These are phyloP conservation scores for Solanum pinnatisectum DNA, from an alignment of 257 asterid species.

Conservation along the genomic window DNA sequence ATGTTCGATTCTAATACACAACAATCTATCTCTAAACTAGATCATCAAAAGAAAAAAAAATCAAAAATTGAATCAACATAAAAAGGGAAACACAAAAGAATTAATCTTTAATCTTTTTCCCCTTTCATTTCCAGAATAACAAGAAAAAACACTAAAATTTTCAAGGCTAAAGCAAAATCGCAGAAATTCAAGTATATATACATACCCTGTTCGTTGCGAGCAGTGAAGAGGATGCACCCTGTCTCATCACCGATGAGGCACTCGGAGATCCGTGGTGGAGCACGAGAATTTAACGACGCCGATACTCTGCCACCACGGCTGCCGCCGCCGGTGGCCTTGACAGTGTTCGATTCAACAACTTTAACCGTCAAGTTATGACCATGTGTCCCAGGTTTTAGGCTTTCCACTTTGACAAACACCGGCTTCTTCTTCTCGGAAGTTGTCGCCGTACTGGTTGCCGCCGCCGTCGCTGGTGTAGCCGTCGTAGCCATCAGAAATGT, in stretches of 20 bases:
- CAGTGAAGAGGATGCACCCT: slow-evolving; percentile 24
- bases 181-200: background rate
- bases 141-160: background rate
- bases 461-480: background rate
- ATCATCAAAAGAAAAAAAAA: background rate
- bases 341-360: slow-evolving; percentile 24
- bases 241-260: slow-evolving; percentile 36
- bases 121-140: background rate
- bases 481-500: slow-evolving; percentile 15
- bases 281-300: slow-evolving; percentile 14
- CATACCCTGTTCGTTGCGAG: slow-evolving; percentile 31
- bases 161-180: background rate
- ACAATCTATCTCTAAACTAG: background rate
- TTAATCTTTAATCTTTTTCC: background rate
- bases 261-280: slow-evolving; percentile 20
- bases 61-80: background rate
- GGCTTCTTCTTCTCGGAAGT: slow-evolving; percentile 30
- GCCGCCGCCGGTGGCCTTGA: slow-evolving; percentile 7
- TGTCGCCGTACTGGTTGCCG: background rate
- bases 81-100: background rate
- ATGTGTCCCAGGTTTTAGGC: slow-evolving; percentile 31
- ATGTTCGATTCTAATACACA: background rate
- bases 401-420: slow-evolving; percentile 28
- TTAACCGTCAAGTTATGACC: slow-evolving; percentile 35
- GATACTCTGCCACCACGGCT: slow-evolving; percentile 4